A percentile compares a stretch with the other conserved stretches of the same genome.
Evolutionary conservation across 1,284 basidiomycete species (phyloP).

Genomic region (Phylloboletellus chloephorus): DNA sequence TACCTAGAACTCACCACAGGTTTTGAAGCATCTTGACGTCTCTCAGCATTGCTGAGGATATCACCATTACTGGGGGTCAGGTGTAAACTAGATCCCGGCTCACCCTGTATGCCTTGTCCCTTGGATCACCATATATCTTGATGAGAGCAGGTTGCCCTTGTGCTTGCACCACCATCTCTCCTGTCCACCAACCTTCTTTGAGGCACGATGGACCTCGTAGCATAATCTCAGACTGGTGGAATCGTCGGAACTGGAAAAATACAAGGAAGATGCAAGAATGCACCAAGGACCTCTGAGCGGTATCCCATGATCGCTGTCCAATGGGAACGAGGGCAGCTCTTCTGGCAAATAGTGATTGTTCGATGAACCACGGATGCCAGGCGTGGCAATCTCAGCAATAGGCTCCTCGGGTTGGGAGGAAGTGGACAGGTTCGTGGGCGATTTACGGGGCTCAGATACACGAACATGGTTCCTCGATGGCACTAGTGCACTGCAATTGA

Average conservation of each 20-base stretch:
- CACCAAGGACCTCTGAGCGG: not conserved
- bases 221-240: constrained; percentile 45
- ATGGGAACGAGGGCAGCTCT: constrained; percentile 21
- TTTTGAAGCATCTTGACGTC: constrained; percentile 49
- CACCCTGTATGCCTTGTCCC: constrained; percentile 34
- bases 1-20: constrained; percentile 36
- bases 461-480: not conserved
- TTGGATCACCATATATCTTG: constrained; percentile 41
- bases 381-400: constrained; percentile 21
- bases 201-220: constrained; percentile 34
- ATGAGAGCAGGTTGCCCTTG: constrained; percentile 38
- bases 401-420: constrained; percentile 11
- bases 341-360: constrained; percentile 24
- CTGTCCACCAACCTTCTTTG: constrained; percentile 45
- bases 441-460: constrained; percentile 1
- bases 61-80: not conserved
- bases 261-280: not conserved
- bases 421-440: not conserved
- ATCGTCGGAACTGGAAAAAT: constrained; percentile 40
- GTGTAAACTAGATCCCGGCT: constrained; percentile 2
- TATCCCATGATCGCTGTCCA: constrained; percentile 37
- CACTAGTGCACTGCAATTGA: too few relatives aligned
- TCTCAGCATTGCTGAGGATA: constrained; percentile 38
- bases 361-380: constrained; percentile 16
- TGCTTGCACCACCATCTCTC: constrained; percentile 37